phyloP scores from a whole-genome alignment of 306 rosid genomes.

The Vigna angularis region DNA sequence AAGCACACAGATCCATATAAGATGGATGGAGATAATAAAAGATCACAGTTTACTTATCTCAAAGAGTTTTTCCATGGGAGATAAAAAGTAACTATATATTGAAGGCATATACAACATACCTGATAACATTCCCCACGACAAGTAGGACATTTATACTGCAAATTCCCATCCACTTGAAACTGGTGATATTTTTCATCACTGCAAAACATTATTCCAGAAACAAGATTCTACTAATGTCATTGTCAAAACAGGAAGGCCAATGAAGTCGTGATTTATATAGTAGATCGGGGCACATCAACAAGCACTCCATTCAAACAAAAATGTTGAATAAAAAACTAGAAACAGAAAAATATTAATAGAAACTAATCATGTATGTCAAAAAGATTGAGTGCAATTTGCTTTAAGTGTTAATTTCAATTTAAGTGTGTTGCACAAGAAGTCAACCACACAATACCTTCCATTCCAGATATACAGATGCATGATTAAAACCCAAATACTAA shows the following conservation, averaged over 20 bases:
- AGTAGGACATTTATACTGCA: slow-evolving; percentile 91
- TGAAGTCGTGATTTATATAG: not conserved
- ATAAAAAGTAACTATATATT: not conserved
- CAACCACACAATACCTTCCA: slow-evolving; percentile 11
- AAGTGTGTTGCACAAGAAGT: not conserved
- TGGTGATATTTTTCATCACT: slow-evolving; percentile 93
- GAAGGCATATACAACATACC: slow-evolving; percentile 57
- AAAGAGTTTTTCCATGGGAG: not conserved
- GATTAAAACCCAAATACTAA: slow-evolving; percentile 23
- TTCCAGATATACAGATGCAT: slow-evolving; percentile 11
- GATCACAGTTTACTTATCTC: slow-evolving; percentile 18
- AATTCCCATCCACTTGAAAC: slow-evolving; percentile 93
- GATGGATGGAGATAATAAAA: slow-evolving; percentile 26
- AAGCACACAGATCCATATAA: slow-evolving; percentile 14
- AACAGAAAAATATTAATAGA: slow-evolving; percentile 12
- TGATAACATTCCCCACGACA: slow-evolving; percentile 98
- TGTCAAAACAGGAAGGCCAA: slow-evolving; percentile 16
- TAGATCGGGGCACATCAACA: not conserved
- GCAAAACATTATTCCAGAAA: slow-evolving; percentile 48
- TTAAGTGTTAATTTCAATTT: slow-evolving; percentile 12
- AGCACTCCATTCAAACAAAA: slow-evolving; percentile 21
- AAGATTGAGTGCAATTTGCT: slow-evolving; percentile 28
- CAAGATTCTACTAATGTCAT: slow-evolving; percentile 37
- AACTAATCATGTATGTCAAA: slow-evolving; percentile 21
- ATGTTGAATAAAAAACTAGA: not conserved